These are phyloP conservation scores for Metschnikowia lachancei DNA, from an alignment of 805 yeast genomes.

Conservation along the genomic window DNA sequence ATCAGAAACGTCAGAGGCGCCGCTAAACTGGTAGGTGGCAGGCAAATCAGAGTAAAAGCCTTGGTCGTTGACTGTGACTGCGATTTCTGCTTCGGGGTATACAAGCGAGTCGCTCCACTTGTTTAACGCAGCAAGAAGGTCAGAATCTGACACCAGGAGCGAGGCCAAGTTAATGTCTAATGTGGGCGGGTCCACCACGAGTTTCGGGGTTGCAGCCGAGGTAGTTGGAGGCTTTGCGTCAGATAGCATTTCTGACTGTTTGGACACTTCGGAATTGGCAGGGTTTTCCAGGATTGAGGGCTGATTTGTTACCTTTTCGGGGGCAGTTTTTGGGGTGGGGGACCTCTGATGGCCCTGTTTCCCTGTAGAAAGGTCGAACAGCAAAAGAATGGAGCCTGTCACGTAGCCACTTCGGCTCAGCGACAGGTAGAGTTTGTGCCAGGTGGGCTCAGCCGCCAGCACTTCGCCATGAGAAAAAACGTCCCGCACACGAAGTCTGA, in stretches of 20 bases:
- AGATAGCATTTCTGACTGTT: neutral
- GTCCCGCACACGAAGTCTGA: slow-evolving; percentile 30
- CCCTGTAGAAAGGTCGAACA: slow-evolving; percentile 39
- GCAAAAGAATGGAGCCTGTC: slow-evolving; percentile 47
- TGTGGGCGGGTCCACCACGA: slow-evolving; percentile 6
- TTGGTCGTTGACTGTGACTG: slow-evolving; percentile 33
- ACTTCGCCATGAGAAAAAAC: slow-evolving; percentile 23
- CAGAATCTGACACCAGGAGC: slow-evolving; percentile 3
- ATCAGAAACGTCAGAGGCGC: slow-evolving; percentile 30
- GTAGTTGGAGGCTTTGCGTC: neutral
- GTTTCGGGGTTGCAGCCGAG: neutral
- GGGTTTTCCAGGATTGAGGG: too few species aligned
- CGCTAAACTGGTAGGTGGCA: slow-evolving; percentile 14
- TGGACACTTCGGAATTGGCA: too few species aligned
- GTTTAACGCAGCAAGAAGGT: slow-evolving; percentile 15
- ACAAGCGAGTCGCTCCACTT: slow-evolving; percentile 32
- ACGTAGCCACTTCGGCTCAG: slow-evolving; percentile 40
- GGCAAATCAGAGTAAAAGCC: slow-evolving; percentile 36
- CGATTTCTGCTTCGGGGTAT: slow-evolving; percentile 18
- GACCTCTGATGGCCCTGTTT: slow-evolving; percentile 7
- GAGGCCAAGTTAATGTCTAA: slow-evolving; percentile 9
- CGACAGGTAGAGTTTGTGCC: slow-evolving; percentile 46
- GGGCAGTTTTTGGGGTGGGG: too few species aligned
- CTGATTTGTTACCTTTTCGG: too few species aligned
- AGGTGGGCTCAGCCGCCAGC: slow-evolving; percentile 33